phyloP scores from a whole-genome alignment of 768 basidiomycete genomes.

The Lactarius pseudohatsudake region DNA sequence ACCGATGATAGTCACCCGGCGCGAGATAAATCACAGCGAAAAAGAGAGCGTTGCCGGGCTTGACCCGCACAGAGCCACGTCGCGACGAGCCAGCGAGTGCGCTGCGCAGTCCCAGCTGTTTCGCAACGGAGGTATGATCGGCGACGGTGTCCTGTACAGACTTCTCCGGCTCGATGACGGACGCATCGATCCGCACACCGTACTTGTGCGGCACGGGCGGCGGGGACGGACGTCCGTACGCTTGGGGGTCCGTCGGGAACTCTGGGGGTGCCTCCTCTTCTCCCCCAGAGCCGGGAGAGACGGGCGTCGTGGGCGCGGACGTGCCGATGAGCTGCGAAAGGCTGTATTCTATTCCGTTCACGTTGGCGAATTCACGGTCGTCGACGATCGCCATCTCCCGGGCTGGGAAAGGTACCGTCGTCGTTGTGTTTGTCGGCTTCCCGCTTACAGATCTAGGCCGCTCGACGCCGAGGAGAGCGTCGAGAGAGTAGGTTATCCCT shows the following conservation, averaged over 20 bases:
- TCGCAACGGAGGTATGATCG: constrained; percentile 70
- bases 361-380: constrained; percentile 90
- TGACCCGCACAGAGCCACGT: constrained; percentile 42
- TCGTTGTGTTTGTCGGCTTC: constrained; percentile 20
- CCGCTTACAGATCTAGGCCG: constrained; percentile 44
- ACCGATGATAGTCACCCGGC: constrained; percentile 97
- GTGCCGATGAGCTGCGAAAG: constrained; percentile 85
- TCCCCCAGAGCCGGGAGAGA: constrained; percentile 31
- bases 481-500: constrained; percentile 94
- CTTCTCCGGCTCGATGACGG: constrained; percentile 58
- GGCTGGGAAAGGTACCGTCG: constrained; percentile 41
- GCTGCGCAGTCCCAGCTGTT: constrained; percentile 62
- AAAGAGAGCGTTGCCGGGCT: constrained; percentile 80
- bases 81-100: constrained; percentile 41
- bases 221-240: constrained; percentile 28
- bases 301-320: constrained; percentile 40
- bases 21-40: constrained; percentile 97
- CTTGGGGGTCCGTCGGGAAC: constrained; percentile 26
- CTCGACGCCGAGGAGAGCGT: constrained; percentile 85
- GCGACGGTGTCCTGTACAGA: constrained; percentile 55
- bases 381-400: constrained; percentile 64
- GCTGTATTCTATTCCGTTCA: constrained; percentile 96
- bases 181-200: constrained; percentile 72
- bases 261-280: constrained; percentile 30
- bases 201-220: constrained; percentile 49